phyloP scores from a whole-genome alignment of 305 asterid species.

The Solanum hybrid region DNA sequence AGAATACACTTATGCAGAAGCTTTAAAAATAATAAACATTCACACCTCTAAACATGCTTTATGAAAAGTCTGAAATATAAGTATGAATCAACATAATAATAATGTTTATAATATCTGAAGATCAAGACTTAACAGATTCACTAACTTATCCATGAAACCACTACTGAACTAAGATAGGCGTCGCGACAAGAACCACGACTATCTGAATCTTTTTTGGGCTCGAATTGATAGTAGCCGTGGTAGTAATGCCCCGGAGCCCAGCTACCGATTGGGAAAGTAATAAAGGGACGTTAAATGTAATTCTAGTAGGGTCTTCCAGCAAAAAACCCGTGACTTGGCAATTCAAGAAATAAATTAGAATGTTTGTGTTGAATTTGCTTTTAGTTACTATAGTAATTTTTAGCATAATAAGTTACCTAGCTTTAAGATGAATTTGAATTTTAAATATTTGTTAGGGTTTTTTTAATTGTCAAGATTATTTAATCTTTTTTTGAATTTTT shows the following conservation, averaged over 20 bases:
- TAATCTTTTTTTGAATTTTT: neutral
- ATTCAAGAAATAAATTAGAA: no score
- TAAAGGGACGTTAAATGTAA: no score
- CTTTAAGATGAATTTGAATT: neutral
- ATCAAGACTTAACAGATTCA: neutral
- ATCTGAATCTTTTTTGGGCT: no score
- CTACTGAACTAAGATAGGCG: neutral
- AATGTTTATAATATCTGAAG: no score
- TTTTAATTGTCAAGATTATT: no score
- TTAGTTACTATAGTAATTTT: neutral
- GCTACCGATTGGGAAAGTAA: no score
- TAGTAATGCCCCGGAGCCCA: no score
- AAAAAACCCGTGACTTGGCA: no score
- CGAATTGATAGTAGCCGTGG: no score
- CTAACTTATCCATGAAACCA: neutral
- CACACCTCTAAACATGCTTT: neutral
- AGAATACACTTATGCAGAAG: neutral
- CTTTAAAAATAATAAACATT: neutral
- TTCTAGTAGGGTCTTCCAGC: no score
- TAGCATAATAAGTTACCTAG: neutral
- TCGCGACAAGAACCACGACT: fast-evolving
- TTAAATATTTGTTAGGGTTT: neutral
- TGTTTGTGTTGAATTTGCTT: neutral
- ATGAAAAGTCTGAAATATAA: neutral
- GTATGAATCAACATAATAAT: neutral